Evolutionary conservation across 1,284 basidiomycete species (phyloP), one percentile per base, ranked within the genome.

Genomic region (Blastosporella zonata): DNA sequence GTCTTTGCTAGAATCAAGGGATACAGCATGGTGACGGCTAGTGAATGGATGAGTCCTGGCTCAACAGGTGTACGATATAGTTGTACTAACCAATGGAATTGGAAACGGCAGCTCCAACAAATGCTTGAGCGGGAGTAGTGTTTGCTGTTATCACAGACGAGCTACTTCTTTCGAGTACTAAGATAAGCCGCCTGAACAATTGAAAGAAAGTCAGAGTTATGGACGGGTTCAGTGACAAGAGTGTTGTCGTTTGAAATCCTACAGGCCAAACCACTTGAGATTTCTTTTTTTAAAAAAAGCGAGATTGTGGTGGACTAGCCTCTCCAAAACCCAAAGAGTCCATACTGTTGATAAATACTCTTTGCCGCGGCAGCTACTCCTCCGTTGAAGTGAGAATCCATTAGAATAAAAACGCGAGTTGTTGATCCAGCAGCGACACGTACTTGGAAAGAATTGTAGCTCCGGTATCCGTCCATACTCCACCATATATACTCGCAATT

Each of bases 1-100:
- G 77, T 80, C 63, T 82, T 81, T 4, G 78, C 75, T 12, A 81
- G 70, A 7, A 81, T 75, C 15, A 81, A 65, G 0, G 80, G 78
- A 57, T 81, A 82, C 6, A 82, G 61, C 2, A 79, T 52, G 1
- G 67, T 59, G 6, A 72, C 64, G 0, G 78, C 76, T 71, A 27
- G 18, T 43, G n/a, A n/a, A 12, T 25, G 21, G 25, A 5, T 58
- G 41, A 12, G 54, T 51, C 7, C 12, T 33, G 2, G 6, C n/a
- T 31, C 25, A 23, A 7, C 1, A 9, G 18, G 3, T 17, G 3
- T 37, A 22, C 10, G 29, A 4, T 6, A 34, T 9, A 34, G 3
- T 6, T 34, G 15, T 1, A 52, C 56, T 5, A 36, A 69, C 72
- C 72, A 42, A 74, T 62, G 1, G 71, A 69, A 52, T 75, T 79